phyloP scores from a whole-genome alignment of 208 protist species.

The Crithidia bombi region DNA sequence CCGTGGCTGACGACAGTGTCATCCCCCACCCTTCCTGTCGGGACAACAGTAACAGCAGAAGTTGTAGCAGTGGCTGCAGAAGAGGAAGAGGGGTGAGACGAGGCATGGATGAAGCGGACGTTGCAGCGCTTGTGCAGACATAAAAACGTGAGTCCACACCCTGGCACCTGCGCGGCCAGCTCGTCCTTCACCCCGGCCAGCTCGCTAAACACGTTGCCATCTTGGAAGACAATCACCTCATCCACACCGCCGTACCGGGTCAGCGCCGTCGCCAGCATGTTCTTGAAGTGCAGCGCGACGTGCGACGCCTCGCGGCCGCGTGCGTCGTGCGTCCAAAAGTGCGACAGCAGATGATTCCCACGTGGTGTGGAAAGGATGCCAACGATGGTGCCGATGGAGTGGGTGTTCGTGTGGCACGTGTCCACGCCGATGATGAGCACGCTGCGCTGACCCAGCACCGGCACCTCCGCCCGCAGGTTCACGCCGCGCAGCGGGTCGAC shows the following conservation, averaged over 20 bases:
- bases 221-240: conserved; percentile 89
- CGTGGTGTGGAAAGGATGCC: conserved; percentile 66
- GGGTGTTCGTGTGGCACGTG: conserved; percentile 79
- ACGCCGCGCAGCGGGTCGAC: conserved; percentile 75
- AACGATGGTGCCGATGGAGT: conserved; percentile 71
- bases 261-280: conserved; percentile 40
- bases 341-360: conserved; percentile 59
- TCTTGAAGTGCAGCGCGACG: conserved; percentile 62
- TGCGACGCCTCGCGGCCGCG: conserved; percentile 67
- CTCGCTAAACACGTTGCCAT: conserved; percentile 88
- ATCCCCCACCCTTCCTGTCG: not conserved
- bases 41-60: too few relatives aligned
- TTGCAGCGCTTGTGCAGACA: conserved; percentile 92
- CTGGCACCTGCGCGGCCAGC: conserved; percentile 42
- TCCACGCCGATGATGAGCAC: conserved; percentile 87
- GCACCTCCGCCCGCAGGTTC: conserved; percentile 64
- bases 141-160: conserved; percentile 88
- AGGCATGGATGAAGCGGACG: conserved; percentile 80
- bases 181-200: conserved; percentile 62
- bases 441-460: conserved; percentile 50
- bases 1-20: conserved; percentile 11
- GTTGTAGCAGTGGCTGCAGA: not conserved
- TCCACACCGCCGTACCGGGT: conserved; percentile 73
- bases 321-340: conserved; percentile 82
- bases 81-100: not conserved